Evolutionary conservation across 495 filamentous ascomycete species (phyloP), one percentile per base, ranked within the genome.

Genomic region (Durotheca rogersii): DNA sequence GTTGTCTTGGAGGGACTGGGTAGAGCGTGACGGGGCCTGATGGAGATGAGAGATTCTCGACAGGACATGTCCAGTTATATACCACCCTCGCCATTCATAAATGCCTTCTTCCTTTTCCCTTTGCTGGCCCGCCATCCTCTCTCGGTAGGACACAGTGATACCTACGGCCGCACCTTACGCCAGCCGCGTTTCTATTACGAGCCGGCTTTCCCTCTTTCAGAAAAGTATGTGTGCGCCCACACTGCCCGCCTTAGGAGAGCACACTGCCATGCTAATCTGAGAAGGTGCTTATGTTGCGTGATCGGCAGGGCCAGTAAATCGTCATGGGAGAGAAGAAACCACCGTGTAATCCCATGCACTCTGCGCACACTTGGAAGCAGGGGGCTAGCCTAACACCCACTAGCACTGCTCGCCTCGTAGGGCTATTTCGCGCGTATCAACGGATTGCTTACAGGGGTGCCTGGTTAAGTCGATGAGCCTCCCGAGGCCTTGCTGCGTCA

Each of bases 351-450:
- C n/a, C n/a, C n/a, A n/a, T n/a, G n/a, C n/a, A n/a, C n/a, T n/a
- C n/a, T n/a, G n/a, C n/a, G n/a, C n/a, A n/a, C n/a, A n/a, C n/a
- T n/a, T n/a, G n/a, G n/a, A n/a, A n/a, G n/a, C n/a, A n/a, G n/a
- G n/a, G n/a, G n/a, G n/a, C n/a, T n/a, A n/a, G n/a, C n/a, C n/a
- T n/a, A n/a, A n/a, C n/a, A n/a, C n/a, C n/a, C n/a, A n/a, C n/a
- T n/a, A n/a, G 40, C 32, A 10, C 31, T 18, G 14, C 21, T 29
- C 18, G 43, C 54, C 48, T 47, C 17, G 39, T 58, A 58, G 54
- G 54, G 54, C 54, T 58, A 34, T 25, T n/a, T 15, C 34, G 25
- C 20, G 32, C 33, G 44, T 32, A 19, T 9, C 11, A 3, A 25
- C 17, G 16, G 29, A 2, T 10, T n/a, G n/a, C 18, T 35, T 19